phyloP scores from a whole-genome alignment of 2,329 filamentous ascomycete species.

The Lithohypha guttulata region DNA sequence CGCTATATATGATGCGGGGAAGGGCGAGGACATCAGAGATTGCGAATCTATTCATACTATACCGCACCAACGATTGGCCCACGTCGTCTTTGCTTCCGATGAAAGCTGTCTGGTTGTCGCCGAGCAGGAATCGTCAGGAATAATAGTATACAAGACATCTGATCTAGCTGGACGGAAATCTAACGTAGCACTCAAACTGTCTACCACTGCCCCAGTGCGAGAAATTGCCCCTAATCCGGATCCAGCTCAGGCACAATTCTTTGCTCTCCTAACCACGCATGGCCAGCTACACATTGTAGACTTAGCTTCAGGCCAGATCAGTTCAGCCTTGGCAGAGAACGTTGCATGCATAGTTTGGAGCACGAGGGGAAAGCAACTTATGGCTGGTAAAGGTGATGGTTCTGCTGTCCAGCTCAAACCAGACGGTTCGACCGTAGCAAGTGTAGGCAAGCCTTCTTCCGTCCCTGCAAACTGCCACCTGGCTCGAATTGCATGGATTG shows the following conservation, averaged over 20 bases:
- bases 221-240: conserved; percentile 64
- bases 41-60: conserved; percentile 68
- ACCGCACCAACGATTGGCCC: conserved; percentile 66
- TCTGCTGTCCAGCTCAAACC: conserved; percentile 73
- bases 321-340: conserved; percentile 56
- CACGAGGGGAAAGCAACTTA: conserved; percentile 80
- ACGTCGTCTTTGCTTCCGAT: conserved; percentile 83
- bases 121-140: conserved; percentile 66
- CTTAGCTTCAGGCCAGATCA: conserved; percentile 54
- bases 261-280: conserved; percentile 67
- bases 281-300: conserved; percentile 80
- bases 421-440: conserved; percentile 63
- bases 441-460: conserved; percentile 65
- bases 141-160: conserved; percentile 72
- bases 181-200: conserved; percentile 61
- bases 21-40: conserved; percentile 50
- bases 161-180: conserved; percentile 55
- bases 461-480: conserved; percentile 58
- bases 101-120: conserved; percentile 76
- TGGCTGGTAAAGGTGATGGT: conserved; percentile 75
- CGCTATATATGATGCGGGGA: conserved; percentile 54
- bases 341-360: conserved; percentile 89
- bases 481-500: conserved; percentile 75
- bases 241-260: conserved; percentile 56
- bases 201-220: conserved; percentile 66